These are phyloP conservation scores for Russula earlei DNA, from an alignment of 768 basidiomycete genomes.

Conservation along the genomic window DNA sequence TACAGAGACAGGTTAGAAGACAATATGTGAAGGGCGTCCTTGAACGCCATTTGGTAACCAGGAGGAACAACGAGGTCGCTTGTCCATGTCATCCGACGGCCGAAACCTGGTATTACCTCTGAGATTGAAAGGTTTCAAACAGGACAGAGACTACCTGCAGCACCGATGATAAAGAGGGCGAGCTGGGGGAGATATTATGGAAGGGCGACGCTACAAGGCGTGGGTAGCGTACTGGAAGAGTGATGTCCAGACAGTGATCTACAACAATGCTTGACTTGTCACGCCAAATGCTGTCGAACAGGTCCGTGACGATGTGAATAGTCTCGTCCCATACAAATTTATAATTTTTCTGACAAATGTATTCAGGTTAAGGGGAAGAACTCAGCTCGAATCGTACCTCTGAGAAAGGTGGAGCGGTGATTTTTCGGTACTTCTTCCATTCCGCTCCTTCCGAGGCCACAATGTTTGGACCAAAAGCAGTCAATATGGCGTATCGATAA, in stretches of 20 bases:
- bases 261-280: conserved; percentile 31
- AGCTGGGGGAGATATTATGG: conserved; percentile 28
- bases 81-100: conserved; percentile 40
- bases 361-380: neutral
- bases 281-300: conserved; percentile 38
- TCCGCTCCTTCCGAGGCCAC: conserved; percentile 54
- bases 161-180: conserved; percentile 45
- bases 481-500: conserved; percentile 35
- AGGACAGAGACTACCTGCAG: conserved; percentile 28
- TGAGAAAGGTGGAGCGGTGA: conserved; percentile 56
- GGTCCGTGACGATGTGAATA: conserved; percentile 24
- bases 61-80: conserved; percentile 33
- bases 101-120: conserved; percentile 32
- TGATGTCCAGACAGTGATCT: conserved; percentile 43
- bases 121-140: neutral
- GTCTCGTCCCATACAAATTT: conserved; percentile 34
- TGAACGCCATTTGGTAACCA: conserved; percentile 41
- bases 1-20: conserved; percentile 31
- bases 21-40: conserved; percentile 37
- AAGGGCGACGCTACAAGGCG: no score
- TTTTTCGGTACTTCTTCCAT: conserved; percentile 58
- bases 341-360: conserved; percentile 26
- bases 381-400: conserved; percentile 31
- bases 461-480: conserved; percentile 51
- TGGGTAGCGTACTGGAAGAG: conserved; percentile 36